phyloP scores from a whole-genome alignment of 768 basidiomycete species.

The Flagelloscypha sp. region DNA sequence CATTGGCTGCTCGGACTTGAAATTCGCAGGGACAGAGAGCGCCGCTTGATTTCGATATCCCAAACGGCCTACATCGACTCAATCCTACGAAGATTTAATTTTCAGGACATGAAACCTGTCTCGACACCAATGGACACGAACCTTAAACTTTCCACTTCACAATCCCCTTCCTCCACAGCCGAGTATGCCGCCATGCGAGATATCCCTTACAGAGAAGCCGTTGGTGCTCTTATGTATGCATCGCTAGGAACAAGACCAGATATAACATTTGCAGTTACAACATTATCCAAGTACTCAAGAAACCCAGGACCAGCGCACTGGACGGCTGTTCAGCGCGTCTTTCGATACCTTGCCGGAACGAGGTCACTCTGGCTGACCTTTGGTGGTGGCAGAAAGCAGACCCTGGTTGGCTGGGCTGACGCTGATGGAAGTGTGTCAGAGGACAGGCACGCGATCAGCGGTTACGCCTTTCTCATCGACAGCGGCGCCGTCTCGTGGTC shows the following conservation, averaged over 20 bases:
- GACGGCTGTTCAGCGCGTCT: slow-evolving; percentile 21
- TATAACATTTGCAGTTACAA: slow-evolving; percentile 22
- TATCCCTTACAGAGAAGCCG: slow-evolving; percentile 18
- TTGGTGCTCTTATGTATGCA: slow-evolving; percentile 26
- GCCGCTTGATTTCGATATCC: slow-evolving; percentile 17
- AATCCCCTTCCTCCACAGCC: slow-evolving; percentile 14
- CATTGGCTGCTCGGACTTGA: slow-evolving; percentile 24
- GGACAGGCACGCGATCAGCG: slow-evolving; percentile 24
- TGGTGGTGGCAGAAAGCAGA: slow-evolving; percentile 21
- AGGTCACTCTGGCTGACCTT: slow-evolving; percentile 14
- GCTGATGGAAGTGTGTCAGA: slow-evolving; percentile 15
- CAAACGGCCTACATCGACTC: slow-evolving; percentile 26
- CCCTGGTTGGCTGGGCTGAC: slow-evolving; percentile 16
- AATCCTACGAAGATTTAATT: slow-evolving; percentile 16
- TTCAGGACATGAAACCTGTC: slow-evolving; percentile 17
- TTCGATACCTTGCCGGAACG: slow-evolving; percentile 18
- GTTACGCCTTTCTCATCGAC: slow-evolving; percentile 22
- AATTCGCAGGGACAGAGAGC: slow-evolving; percentile 12
- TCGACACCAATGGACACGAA: slow-evolving; percentile 20
- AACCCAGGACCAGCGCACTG: slow-evolving; percentile 18
- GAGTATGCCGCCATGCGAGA: slow-evolving; percentile 17
- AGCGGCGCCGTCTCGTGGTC: slow-evolving; percentile 26
- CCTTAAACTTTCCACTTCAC: slow-evolving; percentile 9
- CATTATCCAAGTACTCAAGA: slow-evolving; percentile 14
- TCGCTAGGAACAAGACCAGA: slow-evolving; percentile 25